These are phyloP conservation scores for Persicaria tinctoria DNA, from an alignment of 148 eudicot genomes.

Conservation along the genomic window DNA sequence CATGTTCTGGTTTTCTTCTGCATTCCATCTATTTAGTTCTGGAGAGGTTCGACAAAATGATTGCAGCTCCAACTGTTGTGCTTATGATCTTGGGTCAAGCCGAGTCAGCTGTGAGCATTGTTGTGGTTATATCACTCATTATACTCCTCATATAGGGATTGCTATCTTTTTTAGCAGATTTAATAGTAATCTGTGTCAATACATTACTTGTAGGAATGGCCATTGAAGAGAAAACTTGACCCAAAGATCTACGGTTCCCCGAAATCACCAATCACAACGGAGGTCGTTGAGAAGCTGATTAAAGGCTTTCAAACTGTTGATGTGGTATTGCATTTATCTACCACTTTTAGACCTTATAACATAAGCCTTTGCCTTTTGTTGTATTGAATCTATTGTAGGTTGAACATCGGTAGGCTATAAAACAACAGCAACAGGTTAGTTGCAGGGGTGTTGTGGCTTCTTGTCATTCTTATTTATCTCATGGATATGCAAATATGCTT, in stretches of 20 bases:
- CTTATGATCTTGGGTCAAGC: slow-evolving; percentile 65
- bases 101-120: slow-evolving; percentile 82
- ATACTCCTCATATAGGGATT: slow-evolving; percentile 77
- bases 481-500: too few relatives aligned
- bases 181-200: not conserved
- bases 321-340: slow-evolving; percentile 30
- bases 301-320: slow-evolving; percentile 37
- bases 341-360: not conserved
- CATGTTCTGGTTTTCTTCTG: slow-evolving; percentile 91
- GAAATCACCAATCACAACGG: slow-evolving; percentile 55
- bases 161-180: slow-evolving; percentile 25
- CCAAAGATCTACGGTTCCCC: slow-evolving; percentile 60
- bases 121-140: slow-evolving; percentile 74
- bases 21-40: slow-evolving; percentile 80
- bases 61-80: slow-evolving; percentile 78
- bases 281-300: slow-evolving; percentile 42
- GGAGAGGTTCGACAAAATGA: slow-evolving; percentile 68
- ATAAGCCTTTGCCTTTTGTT: not conserved
- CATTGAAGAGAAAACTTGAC: slow-evolving; percentile 59
- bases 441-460: too few relatives aligned
- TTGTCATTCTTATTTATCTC: too few relatives aligned
- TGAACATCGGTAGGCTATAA: slow-evolving; percentile 35
- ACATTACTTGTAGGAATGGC: slow-evolving; percentile 49
- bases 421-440: slow-evolving; percentile 7
- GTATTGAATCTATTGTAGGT: not conserved